Conservation (phyloP, 1,284 basidiomycete genomes). For the Trametes versicolor region DNA sequence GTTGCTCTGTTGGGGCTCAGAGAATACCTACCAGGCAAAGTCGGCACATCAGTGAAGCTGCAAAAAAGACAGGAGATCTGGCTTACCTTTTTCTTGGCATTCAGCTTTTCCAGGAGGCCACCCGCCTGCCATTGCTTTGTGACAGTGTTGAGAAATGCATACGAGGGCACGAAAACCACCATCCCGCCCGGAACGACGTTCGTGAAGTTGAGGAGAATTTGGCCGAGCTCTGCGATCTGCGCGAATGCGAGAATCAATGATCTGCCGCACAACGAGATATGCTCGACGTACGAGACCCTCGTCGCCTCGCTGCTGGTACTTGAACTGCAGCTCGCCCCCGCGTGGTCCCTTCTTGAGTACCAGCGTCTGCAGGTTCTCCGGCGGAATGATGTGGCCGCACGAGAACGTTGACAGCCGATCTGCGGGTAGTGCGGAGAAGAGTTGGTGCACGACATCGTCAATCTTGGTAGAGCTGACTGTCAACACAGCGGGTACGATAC, state of each 20-base stretch:
- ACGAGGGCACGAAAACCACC: conserved; percentile 96
- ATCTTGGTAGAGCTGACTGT: conserved; percentile 60
- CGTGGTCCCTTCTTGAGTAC: conserved; percentile 84
- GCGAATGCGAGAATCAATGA: too few species aligned
- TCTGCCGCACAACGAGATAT: too few species aligned
- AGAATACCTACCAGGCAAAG: conserved; percentile 71
- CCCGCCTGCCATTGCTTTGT: conserved; percentile 74
- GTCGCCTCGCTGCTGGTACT: conserved; percentile 82
- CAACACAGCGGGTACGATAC: background rate
- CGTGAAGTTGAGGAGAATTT: conserved; percentile 82
- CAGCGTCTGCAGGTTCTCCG: conserved; percentile 80
- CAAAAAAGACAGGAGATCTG: too few species aligned
- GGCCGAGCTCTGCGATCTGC: conserved; percentile 87
- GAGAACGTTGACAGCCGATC: conserved; percentile 83
- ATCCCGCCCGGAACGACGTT: conserved; percentile 88
- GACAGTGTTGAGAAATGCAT: conserved; percentile 80
- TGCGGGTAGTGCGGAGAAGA: conserved; percentile 76
- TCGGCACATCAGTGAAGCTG: conserved; percentile 1
- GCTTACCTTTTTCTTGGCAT: conserved; percentile 77
- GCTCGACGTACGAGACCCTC: conserved; percentile 62
- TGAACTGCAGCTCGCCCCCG: conserved; percentile 85
- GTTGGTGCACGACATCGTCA: conserved; percentile 86
- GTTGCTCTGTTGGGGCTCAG: conserved; percentile 83
- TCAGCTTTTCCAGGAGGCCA: conserved; percentile 71
- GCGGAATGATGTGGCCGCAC: conserved; percentile 94